Base-by-base conservation (phyloP, 139 green algal genomes). In the Auxenochlorella pyrenoidosa region DNA sequence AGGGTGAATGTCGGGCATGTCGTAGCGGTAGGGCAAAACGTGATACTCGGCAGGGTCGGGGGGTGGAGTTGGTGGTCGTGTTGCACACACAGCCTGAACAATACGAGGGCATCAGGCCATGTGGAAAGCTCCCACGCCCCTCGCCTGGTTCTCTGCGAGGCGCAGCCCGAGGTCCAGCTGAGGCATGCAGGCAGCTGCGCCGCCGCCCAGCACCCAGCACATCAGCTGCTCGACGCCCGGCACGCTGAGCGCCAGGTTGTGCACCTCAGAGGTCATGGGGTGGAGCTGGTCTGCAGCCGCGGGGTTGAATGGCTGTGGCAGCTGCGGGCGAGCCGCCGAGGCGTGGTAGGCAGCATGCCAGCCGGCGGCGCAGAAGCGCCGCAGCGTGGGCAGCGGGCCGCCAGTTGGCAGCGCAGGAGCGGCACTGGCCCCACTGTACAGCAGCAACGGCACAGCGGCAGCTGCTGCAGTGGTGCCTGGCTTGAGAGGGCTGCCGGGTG, bases 61-160 rank as follows among this genome's bases (percentile, higher is more conserved):
- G n/a, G n/a, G n/a, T n/a, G n/a, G n/a, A n/a, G n/a, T n/a, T n/a
- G n/a, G n/a, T n/a, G n/a, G n/a, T n/a, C n/a, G n/a, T n/a, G n/a
- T n/a, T 30, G 59, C 59, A 71, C 30, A 34, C 63, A 71, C 18
- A 63, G 2, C n/a, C n/a, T n/a, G n/a, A n/a, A n/a, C n/a, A n/a
- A n/a, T n/a, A n/a, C n/a, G n/a, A n/a, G n/a, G n/a, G n/a, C n/a
- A n/a, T n/a, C n/a, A 63, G 54, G 54, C 13, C 15, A 22, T 26
- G 54, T 63, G 54, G 10, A 63, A 75, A 75, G 18, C 54, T 63
- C 18, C 54, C 24, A 36, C 2, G 30, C 40, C 47, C 43, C 80
- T 51, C 47, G 59, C 82, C 71, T 87, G 83, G 72, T 82, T 87
- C 40, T 87, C 83, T 60, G 83, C 83, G 24, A 87, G 38, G 3